Conservation (phyloP, 257 asterid genomes). For the Cordia subcordata region DNA sequence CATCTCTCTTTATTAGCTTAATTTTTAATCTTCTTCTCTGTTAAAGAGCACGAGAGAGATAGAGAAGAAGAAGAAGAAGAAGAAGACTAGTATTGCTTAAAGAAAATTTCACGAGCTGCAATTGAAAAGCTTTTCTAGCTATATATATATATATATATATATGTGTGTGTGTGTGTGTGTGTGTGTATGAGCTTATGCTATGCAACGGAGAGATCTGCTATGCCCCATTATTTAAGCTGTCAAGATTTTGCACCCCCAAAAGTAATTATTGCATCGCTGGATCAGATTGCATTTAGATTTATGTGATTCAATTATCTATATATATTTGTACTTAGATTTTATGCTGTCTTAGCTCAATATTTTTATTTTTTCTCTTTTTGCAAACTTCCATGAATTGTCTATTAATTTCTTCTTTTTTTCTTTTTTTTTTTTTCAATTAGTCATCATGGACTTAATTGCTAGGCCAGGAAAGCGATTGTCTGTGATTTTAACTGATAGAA, state of each 20-base stretch:
- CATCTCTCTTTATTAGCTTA: constrained; percentile 21
- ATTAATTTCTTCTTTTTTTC: too few species aligned
- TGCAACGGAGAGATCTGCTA: constrained; percentile 25
- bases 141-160: too few species aligned
- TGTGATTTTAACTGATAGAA: not conserved
- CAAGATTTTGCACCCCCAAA: constrained; percentile 25
- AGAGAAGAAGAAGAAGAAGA: not conserved
- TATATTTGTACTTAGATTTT: constrained; percentile 35
- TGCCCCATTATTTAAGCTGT: constrained; percentile 59
- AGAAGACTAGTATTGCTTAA: not conserved
- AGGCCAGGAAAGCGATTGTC: not conserved
- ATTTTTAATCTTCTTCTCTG: too few species aligned
- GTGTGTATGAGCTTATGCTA: too few species aligned
- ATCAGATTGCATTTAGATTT: constrained; percentile 74
- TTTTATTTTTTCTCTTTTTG: constrained; percentile 19
- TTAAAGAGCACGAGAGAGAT: not conserved
- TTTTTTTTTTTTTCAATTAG: constrained; percentile 27
- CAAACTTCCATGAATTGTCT: constrained; percentile 32
- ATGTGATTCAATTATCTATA: constrained; percentile 39
- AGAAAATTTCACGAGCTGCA: not conserved
- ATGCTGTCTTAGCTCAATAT: too few species aligned
- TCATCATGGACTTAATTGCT: constrained; percentile 19
- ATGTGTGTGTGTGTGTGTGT: too few species aligned
- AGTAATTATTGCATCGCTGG: constrained; percentile 88
- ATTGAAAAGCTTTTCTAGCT: too few species aligned